Evolutionary conservation across 2,329 filamentous ascomycete species (phyloP).

Genomic region (Akanthomyces dipterigenus): DNA sequence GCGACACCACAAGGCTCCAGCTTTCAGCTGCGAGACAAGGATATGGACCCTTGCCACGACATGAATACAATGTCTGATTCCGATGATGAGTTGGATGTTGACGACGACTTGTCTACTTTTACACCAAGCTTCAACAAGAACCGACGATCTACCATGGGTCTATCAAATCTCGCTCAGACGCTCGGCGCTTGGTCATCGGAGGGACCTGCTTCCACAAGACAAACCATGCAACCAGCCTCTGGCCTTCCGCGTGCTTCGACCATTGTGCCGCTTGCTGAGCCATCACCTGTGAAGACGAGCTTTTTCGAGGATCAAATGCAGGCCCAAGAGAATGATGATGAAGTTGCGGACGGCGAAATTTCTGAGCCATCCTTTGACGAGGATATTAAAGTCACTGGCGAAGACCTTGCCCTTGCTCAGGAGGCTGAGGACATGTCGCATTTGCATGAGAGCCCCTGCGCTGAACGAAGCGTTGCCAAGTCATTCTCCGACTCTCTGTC

Average conservation of each 20-base stretch:
- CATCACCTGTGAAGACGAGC: conserved; percentile 36
- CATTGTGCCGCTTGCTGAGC: conserved; percentile 20
- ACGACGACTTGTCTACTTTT: conserved; percentile 26
- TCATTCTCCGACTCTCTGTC: conserved; percentile 46
- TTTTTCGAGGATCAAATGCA: conserved; percentile 60
- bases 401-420: conserved; percentile 44
- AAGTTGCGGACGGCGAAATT: conserved; percentile 24
- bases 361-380: conserved; percentile 37
- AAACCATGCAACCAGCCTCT: neutral
- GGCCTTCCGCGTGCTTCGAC: conserved; percentile 1
- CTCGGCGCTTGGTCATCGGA: conserved; percentile 56
- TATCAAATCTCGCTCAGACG: conserved; percentile 57
- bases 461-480: neutral
- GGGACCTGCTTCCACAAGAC: conserved; percentile 40
- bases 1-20: conserved; percentile 19
- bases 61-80: conserved; percentile 40
- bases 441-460: neutral
- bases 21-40: conserved; percentile 39
- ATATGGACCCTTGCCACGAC: conserved; percentile 36
- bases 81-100: conserved; percentile 41
- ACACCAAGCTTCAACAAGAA: conserved; percentile 35
- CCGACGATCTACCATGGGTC: conserved; percentile 37
- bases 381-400: conserved; percentile 49
- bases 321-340: conserved; percentile 18
- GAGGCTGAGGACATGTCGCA: conserved; percentile 55